phyloP scores from a whole-genome alignment of 2,329 filamentous ascomycete genomes.

The Fusarium xylarioides region DNA sequence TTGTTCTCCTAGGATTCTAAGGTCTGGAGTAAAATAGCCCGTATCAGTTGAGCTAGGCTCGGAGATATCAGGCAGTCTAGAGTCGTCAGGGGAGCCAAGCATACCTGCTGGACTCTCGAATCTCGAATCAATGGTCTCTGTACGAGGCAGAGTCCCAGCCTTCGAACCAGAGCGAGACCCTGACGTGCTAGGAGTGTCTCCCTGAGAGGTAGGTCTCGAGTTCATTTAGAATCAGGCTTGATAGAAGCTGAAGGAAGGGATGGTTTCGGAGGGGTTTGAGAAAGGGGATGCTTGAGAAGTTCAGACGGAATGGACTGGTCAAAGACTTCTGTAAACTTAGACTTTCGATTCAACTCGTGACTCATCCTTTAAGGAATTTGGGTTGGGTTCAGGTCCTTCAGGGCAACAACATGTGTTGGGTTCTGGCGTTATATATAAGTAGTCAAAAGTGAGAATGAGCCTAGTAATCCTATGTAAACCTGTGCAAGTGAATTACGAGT shows the following conservation, averaged over 20 bases:
- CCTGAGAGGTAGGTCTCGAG: background rate
- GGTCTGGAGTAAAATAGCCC: background rate
- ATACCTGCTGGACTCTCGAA: background rate
- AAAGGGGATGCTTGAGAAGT: background rate
- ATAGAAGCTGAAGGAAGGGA: background rate
- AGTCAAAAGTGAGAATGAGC: no score
- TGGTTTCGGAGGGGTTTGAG: background rate
- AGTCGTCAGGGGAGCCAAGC: background rate
- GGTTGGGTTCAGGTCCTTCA: background rate
- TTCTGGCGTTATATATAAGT: background rate
- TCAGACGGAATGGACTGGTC: background rate
- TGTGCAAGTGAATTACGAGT: background rate
- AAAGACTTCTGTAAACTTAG: constrained; percentile 1
- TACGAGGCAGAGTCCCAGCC: background rate
- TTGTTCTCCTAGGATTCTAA: background rate
- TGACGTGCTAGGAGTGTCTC: background rate
- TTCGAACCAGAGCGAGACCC: background rate
- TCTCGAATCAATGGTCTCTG: background rate
- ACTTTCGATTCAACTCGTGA: background rate
- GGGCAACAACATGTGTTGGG: background rate
- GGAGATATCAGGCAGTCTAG: background rate
- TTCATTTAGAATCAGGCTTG: background rate
- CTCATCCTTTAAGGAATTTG: background rate
- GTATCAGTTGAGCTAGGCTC: background rate
- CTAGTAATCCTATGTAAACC: background rate